These are phyloP conservation scores for Ophiostoma quercus DNA, from an alignment of 2,329 filamentous ascomycete species.

Conservation along the genomic window DNA sequence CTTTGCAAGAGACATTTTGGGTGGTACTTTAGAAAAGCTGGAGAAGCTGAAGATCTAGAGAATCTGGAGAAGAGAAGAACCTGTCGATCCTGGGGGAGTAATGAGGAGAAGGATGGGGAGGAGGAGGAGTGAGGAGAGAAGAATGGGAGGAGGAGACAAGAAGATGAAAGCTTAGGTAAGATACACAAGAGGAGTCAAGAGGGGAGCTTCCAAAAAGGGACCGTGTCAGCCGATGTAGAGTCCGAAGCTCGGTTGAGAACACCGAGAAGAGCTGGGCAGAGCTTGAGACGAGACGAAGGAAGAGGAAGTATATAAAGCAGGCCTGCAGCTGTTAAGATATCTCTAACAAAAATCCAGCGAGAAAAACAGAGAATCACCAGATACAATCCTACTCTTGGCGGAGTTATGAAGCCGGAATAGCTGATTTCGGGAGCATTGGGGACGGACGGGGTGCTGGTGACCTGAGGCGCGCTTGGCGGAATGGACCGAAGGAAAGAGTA, in stretches of 20 bases:
- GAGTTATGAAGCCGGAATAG: conserved; percentile 20
- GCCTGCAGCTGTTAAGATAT: too few species aligned
- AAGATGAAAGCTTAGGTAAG: background rate
- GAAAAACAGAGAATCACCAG: background rate
- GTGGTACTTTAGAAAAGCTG: background rate
- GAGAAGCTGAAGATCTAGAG: background rate
- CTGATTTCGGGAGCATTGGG: conserved; percentile 19
- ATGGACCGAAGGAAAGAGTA: background rate
- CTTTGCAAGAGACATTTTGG: conserved; percentile 51
- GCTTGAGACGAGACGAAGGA: background rate
- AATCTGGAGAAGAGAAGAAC: background rate
- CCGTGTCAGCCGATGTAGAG: background rate
- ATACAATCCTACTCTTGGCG: background rate
- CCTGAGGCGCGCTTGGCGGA: background rate
- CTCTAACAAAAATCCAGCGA: background rate
- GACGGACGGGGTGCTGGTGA: background rate
- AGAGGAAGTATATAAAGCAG: background rate
- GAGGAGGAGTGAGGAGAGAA: background rate
- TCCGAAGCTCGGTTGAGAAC: conserved; percentile 4
- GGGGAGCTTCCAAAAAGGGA: background rate
- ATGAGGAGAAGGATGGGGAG: background rate
- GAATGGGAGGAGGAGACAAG: background rate
- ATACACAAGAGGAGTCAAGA: background rate
- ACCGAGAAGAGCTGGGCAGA: background rate
- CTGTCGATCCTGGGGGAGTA: background rate